These are phyloP conservation scores for Neopestalotiopsis sp. DNA, from an alignment of 2,329 filamentous ascomycete species.

Conservation along the genomic window DNA sequence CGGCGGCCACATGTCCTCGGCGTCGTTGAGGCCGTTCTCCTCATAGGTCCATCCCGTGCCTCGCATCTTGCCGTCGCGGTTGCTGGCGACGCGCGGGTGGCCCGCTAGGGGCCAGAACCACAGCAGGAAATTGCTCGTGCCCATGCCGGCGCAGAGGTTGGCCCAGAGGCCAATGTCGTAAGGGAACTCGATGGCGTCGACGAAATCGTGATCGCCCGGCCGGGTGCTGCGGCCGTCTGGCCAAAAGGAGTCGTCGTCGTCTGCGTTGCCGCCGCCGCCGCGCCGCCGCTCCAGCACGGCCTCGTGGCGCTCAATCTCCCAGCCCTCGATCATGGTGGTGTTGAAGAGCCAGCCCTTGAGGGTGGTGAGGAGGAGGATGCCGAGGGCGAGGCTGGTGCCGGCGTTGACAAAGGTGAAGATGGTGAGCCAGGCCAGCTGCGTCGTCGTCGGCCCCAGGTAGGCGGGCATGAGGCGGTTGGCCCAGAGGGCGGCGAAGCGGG, in stretches of 20 bases:
- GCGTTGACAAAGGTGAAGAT: conserved; percentile 62
- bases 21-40: conserved; percentile 78
- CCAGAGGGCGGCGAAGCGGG: conserved; percentile 66
- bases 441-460: conserved; percentile 72
- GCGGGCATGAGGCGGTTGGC: conserved; percentile 68
- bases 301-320: conserved; percentile 72
- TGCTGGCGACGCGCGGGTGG: conserved; percentile 46
- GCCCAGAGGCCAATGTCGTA: conserved; percentile 79
- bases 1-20: conserved; percentile 65
- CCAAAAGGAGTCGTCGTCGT: conserved; percentile 39
- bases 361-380: conserved; percentile 68
- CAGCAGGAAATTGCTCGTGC: conserved; percentile 64
- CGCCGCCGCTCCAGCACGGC: conserved; percentile 54
- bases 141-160: conserved; percentile 80
- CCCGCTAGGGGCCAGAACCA: conserved; percentile 75
- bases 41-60: conserved; percentile 66
- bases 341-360: conserved; percentile 68
- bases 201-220: conserved; percentile 47
- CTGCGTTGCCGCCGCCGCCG: conserved; percentile 39
- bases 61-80: conserved; percentile 21
- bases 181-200: conserved; percentile 76
- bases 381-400: conserved; percentile 64
- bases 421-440: conserved; percentile 65
- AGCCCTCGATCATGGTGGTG: conserved; percentile 80
- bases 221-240: conserved; percentile 29